Percentiles rank a stretch among this genome's conserved stretches.
phyloP scores from a whole-genome alignment of 2,329 filamentous ascomycete species.

The Zymoseptoria pseudotritici region DNA sequence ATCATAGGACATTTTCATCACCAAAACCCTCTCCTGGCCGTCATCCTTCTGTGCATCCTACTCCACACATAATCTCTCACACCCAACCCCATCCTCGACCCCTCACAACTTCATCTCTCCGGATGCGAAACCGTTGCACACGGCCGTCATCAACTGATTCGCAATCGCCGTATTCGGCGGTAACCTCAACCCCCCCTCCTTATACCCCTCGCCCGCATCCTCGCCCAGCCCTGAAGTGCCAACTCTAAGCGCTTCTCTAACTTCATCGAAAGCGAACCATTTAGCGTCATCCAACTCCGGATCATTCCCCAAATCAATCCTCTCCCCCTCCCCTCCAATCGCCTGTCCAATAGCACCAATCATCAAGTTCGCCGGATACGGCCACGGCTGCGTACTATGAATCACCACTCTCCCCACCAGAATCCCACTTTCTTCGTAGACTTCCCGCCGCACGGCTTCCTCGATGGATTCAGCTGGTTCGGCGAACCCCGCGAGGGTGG shows the following conservation, averaged over 20 bases:
- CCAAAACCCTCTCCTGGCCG: background rate
- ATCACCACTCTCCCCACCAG: conserved; percentile 44
- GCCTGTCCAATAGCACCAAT: conserved; percentile 75
- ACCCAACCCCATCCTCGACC: background rate
- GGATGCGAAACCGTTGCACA: conserved; percentile 65
- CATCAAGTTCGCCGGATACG: conserved; percentile 48
- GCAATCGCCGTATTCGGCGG: conserved; percentile 88
- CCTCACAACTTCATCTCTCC: conserved; percentile 39
- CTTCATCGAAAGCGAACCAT: conserved; percentile 80
- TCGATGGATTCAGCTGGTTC: conserved; percentile 46
- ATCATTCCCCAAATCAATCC: conserved; percentile 75
- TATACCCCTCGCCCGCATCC: conserved; percentile 56
- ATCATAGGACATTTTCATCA: no score
- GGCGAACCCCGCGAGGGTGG: conserved; percentile 59
- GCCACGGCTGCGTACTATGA: conserved; percentile 47
- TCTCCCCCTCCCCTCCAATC: conserved; percentile 61
- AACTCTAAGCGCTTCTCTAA: conserved; percentile 62
- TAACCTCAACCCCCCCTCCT: conserved; percentile 68
- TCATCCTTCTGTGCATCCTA: background rate
- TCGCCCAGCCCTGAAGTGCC: conserved; percentile 64
- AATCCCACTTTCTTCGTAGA: conserved; percentile 45
- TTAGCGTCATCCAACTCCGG: conserved; percentile 82
- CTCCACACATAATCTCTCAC: no score
- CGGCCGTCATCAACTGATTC: conserved; percentile 74
- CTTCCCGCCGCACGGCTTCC: conserved; percentile 45